Evolutionary conservation across 73 alveolate species (phyloP).

Genomic region (Tetrahymena elliotti): DNA sequence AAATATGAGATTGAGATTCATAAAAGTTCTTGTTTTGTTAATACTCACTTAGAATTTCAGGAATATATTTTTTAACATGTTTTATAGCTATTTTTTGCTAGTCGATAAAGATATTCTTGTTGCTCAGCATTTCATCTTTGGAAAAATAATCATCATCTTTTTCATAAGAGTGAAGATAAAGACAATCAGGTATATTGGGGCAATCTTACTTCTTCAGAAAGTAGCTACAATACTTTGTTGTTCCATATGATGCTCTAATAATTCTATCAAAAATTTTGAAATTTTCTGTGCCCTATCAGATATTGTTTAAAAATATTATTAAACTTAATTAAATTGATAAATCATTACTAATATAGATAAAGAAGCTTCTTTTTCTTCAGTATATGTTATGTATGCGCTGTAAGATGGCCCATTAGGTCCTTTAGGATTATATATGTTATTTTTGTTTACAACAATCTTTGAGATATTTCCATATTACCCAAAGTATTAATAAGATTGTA

Average conservation of each 20-base stretch:
- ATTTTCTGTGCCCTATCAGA: constrained; percentile 44
- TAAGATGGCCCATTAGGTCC: constrained; percentile 58
- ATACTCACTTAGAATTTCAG: constrained; percentile 4
- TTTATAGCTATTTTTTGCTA: constrained; percentile 16
- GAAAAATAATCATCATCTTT: constrained; percentile 47
- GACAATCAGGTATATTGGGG: constrained; percentile 66
- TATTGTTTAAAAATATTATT: neutral
- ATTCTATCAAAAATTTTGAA: constrained; percentile 42
- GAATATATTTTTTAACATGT: constrained; percentile 9
- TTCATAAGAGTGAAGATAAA: constrained; percentile 62
- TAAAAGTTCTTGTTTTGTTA: neutral
- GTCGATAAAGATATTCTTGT: constrained; percentile 18
- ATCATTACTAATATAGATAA: constrained; percentile 53
- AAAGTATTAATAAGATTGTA: constrained; percentile 58
- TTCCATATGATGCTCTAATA: constrained; percentile 74
- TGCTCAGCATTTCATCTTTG: constrained; percentile 32
- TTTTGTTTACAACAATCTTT: constrained; percentile 62
- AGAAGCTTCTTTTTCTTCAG: constrained; percentile 61
- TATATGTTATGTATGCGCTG: constrained; percentile 70
- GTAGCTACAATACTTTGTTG: constrained; percentile 73
- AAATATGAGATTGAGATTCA: constrained; percentile 4
- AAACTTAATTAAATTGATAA: no score
- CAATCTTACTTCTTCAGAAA: constrained; percentile 63
- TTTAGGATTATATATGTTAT: constrained; percentile 58
- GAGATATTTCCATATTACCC: constrained; percentile 67